Percentiles rank a stretch among this genome's conserved stretches.
Evolutionary conservation across 2,329 filamentous ascomycete genomes (phyloP).

Genomic region (Colletotrichum sp.): DNA sequence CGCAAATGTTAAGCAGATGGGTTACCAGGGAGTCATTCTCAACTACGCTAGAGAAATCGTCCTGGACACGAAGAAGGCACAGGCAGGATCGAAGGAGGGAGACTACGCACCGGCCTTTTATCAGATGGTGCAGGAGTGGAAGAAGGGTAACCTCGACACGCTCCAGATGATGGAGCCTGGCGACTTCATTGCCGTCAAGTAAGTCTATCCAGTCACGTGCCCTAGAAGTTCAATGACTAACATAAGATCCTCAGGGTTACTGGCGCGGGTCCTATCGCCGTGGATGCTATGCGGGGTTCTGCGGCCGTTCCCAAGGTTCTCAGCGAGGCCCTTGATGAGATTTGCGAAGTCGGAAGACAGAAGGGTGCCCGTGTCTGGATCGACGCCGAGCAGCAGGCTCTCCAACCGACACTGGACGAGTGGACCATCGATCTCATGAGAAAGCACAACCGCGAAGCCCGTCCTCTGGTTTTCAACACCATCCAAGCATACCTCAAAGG

Average conservation of each 20-base stretch:
- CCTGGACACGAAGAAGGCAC: slow-evolving; percentile 51
- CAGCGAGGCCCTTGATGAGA: slow-evolving; percentile 71
- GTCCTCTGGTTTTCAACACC: slow-evolving; percentile 78
- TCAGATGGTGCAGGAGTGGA: slow-evolving; percentile 74
- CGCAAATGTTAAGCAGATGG: slow-evolving; percentile 70
- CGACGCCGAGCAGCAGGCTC: slow-evolving; percentile 82
- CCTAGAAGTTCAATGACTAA: not conserved
- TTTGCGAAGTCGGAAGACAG: slow-evolving; percentile 74
- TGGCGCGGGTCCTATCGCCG: slow-evolving; percentile 77
- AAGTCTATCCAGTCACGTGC: slow-evolving; percentile 24
- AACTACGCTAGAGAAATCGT: slow-evolving; percentile 87
- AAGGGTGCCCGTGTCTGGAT: slow-evolving; percentile 79
- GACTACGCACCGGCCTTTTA: slow-evolving; percentile 28
- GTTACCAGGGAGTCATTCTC: slow-evolving; percentile 84
- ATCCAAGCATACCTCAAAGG: slow-evolving; percentile 80
- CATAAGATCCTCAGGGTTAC: slow-evolving; percentile 63
- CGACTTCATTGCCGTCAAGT: slow-evolving; percentile 72
- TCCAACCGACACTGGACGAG: slow-evolving; percentile 80
- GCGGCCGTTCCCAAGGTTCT: slow-evolving; percentile 69
- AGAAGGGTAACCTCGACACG: slow-evolving; percentile 75
- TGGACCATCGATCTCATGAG: slow-evolving; percentile 82
- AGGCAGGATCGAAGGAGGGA: slow-evolving; percentile 52
- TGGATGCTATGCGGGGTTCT: slow-evolving; percentile 68
- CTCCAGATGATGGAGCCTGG: slow-evolving; percentile 70
- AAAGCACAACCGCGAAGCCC: slow-evolving; percentile 70